Percentiles rank a stretch among this genome's conserved stretches.
Evolutionary conservation across 352 stramenopile genomes (phyloP).

Genomic region (Globisporangium paddicum): DNA sequence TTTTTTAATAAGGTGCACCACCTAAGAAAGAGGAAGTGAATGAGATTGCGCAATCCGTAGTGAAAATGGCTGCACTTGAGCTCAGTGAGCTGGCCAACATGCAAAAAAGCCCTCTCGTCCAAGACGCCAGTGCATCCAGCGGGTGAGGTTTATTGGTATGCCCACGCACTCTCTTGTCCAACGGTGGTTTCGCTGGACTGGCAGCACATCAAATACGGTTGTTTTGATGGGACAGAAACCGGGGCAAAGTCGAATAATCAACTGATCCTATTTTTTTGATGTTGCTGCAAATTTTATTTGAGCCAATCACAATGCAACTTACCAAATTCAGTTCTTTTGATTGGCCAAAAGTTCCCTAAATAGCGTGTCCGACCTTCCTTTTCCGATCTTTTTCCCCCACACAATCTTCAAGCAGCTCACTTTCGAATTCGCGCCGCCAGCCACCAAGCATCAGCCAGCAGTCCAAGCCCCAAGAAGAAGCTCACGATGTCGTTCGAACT

Average conservation of each 20-base stretch:
- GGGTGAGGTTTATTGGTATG: not conserved
- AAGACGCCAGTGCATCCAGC: not conserved
- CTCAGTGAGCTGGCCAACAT: too few relatives aligned
- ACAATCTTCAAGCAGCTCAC: conserved; percentile 17
- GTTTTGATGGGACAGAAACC: not conserved
- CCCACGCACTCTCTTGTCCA: not conserved
- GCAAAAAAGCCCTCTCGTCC: not conserved
- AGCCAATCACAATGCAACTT: not conserved
- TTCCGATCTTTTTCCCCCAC: not conserved
- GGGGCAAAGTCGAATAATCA: too few relatives aligned
- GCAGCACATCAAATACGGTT: not conserved
- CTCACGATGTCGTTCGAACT: conserved; percentile 70
- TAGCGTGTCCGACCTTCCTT: conserved; percentile 8
- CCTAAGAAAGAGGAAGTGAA: not conserved
- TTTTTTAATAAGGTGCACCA: not conserved
- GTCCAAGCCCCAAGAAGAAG: conserved; percentile 6
- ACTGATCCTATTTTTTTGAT: not conserved
- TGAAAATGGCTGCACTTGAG: not conserved
- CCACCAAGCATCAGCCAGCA: conserved; percentile 14
- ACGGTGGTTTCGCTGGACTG: too few relatives aligned
- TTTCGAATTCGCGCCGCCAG: conserved; percentile 31
- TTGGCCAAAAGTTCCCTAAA: not conserved
- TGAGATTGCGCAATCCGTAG: not conserved
- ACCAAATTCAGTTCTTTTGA: not conserved
- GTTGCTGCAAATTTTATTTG: not conserved